Conservation (phyloP, 2,329 filamentous ascomycete genomes). For the Diplodia mutila region DNA sequence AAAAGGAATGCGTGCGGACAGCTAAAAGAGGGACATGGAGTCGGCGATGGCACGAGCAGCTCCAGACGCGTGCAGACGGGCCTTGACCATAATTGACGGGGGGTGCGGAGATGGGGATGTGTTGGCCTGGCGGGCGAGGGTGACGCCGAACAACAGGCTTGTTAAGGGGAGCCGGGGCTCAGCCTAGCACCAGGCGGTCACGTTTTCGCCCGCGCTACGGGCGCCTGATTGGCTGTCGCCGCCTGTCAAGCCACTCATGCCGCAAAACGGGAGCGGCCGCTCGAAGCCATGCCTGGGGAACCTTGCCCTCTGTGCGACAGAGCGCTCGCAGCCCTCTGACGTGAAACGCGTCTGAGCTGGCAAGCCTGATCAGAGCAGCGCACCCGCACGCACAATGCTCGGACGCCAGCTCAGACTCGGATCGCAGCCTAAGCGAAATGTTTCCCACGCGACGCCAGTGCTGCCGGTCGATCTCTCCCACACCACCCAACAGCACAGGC, state of each 20-base stretch:
- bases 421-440: constrained; percentile 16
- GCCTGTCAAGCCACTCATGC: background rate
- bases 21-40: constrained; percentile 24
- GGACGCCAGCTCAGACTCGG: constrained; percentile 6
- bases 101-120: constrained; percentile 16
- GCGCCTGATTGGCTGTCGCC: background rate
- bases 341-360: constrained; percentile 21
- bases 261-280: constrained; percentile 4
- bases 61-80: constrained; percentile 20
- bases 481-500: background rate
- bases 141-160: background rate
- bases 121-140: constrained; percentile 11
- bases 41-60: constrained; percentile 12
- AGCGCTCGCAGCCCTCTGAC: background rate
- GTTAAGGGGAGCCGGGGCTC: constrained; percentile 15
- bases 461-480: background rate
- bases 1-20: constrained; percentile 12
- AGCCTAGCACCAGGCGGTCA: constrained; percentile 5
- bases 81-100: constrained; percentile 19
- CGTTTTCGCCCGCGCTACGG: background rate
- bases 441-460: background rate
- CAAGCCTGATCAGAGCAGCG: background rate
- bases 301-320: background rate
- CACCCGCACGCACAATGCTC: background rate
- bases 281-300: background rate